phyloP scores from a whole-genome alignment of 495 filamentous ascomycete species.

The Hypomontagnella submonticulosa region DNA sequence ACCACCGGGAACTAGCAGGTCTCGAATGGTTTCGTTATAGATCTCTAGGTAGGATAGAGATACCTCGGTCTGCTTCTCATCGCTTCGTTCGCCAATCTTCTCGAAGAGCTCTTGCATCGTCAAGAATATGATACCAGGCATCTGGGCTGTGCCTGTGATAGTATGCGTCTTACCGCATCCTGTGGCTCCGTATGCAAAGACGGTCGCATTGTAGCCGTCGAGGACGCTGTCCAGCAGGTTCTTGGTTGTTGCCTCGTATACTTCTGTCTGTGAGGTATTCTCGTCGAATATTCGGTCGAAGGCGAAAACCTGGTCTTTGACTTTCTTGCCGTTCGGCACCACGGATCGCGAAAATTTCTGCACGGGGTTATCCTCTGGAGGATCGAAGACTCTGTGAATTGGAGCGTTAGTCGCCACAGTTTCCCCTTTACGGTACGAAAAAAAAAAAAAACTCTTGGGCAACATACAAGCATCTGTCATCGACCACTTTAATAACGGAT shows the following conservation, averaged over 20 bases:
- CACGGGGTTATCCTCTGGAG: constrained; percentile 95
- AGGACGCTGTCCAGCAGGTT: constrained; percentile 91
- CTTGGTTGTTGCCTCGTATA: constrained; percentile 95
- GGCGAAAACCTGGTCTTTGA: constrained; percentile 97
- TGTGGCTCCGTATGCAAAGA: constrained; percentile 98
- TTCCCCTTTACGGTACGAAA: no score
- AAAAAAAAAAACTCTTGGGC: background rate
- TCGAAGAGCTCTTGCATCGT: constrained; percentile 99
- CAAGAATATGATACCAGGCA: constrained; percentile 97
- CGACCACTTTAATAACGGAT: constrained; percentile 93
- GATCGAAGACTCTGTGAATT: constrained; percentile 85
- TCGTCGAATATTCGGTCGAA: constrained; percentile 99
- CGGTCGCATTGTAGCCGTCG: constrained; percentile 98
- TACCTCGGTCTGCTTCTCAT: constrained; percentile 88
- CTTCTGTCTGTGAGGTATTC: constrained; percentile 89
- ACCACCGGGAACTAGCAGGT: constrained; percentile 86
- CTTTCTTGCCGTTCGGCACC: constrained; percentile 85
- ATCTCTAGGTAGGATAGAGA: constrained; percentile 98
- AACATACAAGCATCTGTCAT: constrained; percentile 95
- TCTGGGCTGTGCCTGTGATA: constrained; percentile 92
- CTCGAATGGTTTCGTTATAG: constrained; percentile 98
- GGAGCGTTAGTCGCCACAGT: constrained; percentile 8
- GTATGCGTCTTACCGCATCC: constrained; percentile 99
- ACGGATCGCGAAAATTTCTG: constrained; percentile 87
- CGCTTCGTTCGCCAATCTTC: constrained; percentile 83